These are phyloP conservation scores for Melampsora occidentalis DNA, from an alignment of 1,284 basidiomycete genomes.

Conservation along the genomic window DNA sequence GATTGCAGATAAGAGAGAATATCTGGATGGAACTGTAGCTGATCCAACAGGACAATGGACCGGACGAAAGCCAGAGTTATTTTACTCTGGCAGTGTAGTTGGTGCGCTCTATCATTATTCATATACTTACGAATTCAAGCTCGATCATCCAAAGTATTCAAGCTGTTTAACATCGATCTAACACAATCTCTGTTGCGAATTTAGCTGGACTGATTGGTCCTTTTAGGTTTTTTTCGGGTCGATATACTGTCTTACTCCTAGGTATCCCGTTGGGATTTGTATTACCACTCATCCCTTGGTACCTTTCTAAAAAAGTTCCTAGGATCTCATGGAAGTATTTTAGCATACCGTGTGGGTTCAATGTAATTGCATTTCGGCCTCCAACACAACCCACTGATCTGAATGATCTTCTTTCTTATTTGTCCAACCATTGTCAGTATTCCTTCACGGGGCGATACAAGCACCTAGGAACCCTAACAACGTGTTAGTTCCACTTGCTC, in stretches of 20 bases:
- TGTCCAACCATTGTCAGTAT: conserved; percentile 9
- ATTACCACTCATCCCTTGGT: conserved; percentile 50
- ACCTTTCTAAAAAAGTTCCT: conserved; percentile 47
- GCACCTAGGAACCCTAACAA: conserved; percentile 34
- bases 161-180: too few relatives aligned
- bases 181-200: not conserved
- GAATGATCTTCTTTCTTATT: too few relatives aligned
- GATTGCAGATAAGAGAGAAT: conserved; percentile 51
- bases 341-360: conserved; percentile 47
- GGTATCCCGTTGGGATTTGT: conserved; percentile 50
- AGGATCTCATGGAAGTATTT: conserved; percentile 47
- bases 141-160: too few relatives aligned
- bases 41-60: conserved; percentile 54
- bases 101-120: conserved; percentile 11
- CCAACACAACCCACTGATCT: too few relatives aligned
- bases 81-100: conserved; percentile 48
- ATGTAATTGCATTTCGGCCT: not conserved
- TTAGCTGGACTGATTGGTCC: conserved; percentile 33
- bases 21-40: conserved; percentile 50
- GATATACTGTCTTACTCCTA: conserved; percentile 44
- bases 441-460: conserved; percentile 32
- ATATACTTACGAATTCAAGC: not conserved
- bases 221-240: conserved; percentile 35
- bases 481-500: conserved; percentile 11
- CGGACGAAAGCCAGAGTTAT: conserved; percentile 52